Percentiles rank a stretch among this genome's conserved stretches.
phyloP scores from a whole-genome alignment of 2,329 filamentous ascomycete species.

The Xylariaceae sp. region DNA sequence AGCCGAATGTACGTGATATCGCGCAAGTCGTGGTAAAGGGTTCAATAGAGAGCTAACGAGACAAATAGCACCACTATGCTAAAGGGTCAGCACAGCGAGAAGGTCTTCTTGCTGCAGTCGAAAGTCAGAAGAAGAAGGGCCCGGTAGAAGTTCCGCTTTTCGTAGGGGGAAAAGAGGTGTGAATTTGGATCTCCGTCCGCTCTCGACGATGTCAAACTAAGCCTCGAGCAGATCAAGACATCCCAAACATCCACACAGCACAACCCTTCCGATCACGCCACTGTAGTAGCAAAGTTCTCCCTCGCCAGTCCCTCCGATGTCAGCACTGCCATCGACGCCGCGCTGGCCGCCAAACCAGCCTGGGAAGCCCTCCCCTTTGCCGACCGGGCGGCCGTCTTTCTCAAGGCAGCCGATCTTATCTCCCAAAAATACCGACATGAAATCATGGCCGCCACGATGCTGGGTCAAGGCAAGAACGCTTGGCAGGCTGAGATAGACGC shows the following conservation, averaged over 20 bases:
- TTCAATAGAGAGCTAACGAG: conserved; percentile 1
- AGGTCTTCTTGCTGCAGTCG: conserved; percentile 73
- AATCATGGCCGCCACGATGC: conserved; percentile 93
- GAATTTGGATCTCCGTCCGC: conserved; percentile 19
- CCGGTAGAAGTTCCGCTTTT: conserved; percentile 81
- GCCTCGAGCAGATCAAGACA: conserved; percentile 61
- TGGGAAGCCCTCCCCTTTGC: conserved; percentile 90
- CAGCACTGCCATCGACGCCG: conserved; percentile 76
- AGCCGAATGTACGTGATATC: conserved; percentile 79
- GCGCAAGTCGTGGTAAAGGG: too few species aligned
- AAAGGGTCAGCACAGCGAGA: conserved; percentile 81
- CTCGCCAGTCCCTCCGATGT: conserved; percentile 79
- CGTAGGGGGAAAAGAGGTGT: conserved; percentile 79
- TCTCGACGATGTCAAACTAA: conserved; percentile 13
- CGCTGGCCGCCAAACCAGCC: conserved; percentile 79
- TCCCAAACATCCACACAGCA: conserved; percentile 69
- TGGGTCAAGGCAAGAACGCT: conserved; percentile 96
- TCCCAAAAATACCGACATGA: conserved; percentile 94
- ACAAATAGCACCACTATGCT: conserved; percentile 77
- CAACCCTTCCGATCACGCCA: conserved; percentile 80
- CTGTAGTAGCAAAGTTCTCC: conserved; percentile 80
- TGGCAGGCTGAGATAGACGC: conserved; percentile 99
- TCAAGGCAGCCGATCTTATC: conserved; percentile 93
- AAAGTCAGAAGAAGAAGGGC: conserved; percentile 66
- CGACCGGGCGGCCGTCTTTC: conserved; percentile 88